These are phyloP conservation scores for Globisporangium cylindrosporum DNA, from an alignment of 352 stramenopile species.

Conservation along the genomic window DNA sequence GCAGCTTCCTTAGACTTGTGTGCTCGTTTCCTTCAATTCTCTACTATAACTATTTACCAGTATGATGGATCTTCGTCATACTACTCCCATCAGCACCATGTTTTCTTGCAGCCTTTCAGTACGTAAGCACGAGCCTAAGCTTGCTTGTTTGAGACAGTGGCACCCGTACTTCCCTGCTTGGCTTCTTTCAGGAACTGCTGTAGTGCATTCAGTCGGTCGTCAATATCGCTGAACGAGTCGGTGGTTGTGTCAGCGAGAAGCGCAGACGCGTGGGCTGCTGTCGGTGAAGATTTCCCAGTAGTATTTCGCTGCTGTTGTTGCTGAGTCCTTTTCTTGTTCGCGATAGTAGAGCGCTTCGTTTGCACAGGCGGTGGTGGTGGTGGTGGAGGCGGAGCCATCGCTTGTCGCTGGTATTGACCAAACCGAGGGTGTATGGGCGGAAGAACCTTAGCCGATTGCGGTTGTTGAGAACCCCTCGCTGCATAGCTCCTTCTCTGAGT, in stretches of 20 bases:
- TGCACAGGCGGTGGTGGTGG: background rate
- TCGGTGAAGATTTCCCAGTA: background rate
- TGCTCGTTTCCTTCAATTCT: conserved; percentile 1
- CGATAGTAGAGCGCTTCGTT: conserved; percentile 5
- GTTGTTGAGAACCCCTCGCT: background rate
- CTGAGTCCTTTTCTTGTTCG: background rate
- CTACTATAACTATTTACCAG: conserved; percentile 3
- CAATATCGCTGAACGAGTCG: conserved; percentile 84
- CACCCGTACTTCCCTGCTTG: conserved; percentile 41
- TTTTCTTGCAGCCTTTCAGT: background rate
- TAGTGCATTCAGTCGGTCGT: conserved; percentile 76
- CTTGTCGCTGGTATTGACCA: background rate
- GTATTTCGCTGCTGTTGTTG: background rate
- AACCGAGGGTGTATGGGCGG: conserved; percentile 5
- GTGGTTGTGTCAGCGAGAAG: conserved; percentile 58
- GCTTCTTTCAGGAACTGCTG: conserved; percentile 82
- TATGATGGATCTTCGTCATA: background rate
- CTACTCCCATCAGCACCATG: background rate
- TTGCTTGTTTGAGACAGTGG: background rate
- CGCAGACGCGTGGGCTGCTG: conserved; percentile 14
- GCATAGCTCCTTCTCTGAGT: background rate
- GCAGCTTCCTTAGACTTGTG: conserved; percentile 8
- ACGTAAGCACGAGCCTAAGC: background rate
- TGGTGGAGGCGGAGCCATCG: background rate
- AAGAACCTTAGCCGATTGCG: background rate